Percentiles rank a stretch among this genome's conserved stretches.
phyloP scores from a whole-genome alignment of 1,139 yeast species.

The Arxiozyma slooffiae region DNA sequence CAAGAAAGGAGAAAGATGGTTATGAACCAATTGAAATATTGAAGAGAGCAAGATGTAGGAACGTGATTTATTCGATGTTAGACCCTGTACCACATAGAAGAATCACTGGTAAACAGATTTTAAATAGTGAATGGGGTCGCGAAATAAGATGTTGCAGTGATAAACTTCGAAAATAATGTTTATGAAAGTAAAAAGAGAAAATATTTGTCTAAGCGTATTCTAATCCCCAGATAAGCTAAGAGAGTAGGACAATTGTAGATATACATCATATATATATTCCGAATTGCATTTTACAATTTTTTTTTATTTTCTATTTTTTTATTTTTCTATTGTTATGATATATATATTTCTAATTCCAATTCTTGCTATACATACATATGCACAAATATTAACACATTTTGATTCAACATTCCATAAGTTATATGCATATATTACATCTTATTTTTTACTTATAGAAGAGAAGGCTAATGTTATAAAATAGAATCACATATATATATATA shows the following conservation, averaged over 20 bases:
- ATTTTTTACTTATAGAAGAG: too few relatives aligned
- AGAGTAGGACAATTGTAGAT: not conserved
- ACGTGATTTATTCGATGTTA: slow-evolving; percentile 81
- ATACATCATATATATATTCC: not conserved
- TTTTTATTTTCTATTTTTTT: not conserved
- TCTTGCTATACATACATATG: not conserved
- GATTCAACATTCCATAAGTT: too few relatives aligned
- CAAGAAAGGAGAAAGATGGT: slow-evolving; percentile 72
- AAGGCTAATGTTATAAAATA: too few relatives aligned
- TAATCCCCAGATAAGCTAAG: not conserved
- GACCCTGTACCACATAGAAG: slow-evolving; percentile 86
- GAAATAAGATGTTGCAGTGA: slow-evolving; percentile 58
- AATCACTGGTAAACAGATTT: slow-evolving; percentile 76
- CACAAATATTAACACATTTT: not conserved
- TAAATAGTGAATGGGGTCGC: slow-evolving; percentile 93
- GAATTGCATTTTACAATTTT: not conserved
- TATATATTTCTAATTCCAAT: slow-evolving; percentile 1
- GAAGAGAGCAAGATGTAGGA: slow-evolving; percentile 77
- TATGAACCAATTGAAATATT: slow-evolving; percentile 82
- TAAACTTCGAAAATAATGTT: not conserved
- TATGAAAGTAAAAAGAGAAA: not conserved
- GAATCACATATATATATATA: too few relatives aligned
- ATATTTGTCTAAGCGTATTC: not conserved
- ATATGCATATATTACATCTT: too few relatives aligned
- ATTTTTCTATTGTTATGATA: not conserved